Base-by-base conservation (phyloP, 179 eudicot genomes). In the Corrigiola litoralis region DNA sequence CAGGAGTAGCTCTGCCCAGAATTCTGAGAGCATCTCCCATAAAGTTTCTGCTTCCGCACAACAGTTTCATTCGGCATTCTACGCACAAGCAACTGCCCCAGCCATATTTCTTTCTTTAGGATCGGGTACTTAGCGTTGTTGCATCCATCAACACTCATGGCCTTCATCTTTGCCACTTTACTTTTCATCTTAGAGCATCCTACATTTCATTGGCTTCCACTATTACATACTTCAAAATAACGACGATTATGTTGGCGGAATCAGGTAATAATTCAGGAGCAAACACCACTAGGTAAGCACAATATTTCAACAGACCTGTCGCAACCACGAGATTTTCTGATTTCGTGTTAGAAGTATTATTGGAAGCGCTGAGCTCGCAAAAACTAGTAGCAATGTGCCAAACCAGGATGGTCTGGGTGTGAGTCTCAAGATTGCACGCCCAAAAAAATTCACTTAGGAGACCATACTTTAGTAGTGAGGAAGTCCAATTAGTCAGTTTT, bases 201-300 rank as follows among this genome's bases (percentile, higher is more conserved):
- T 44, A 64, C 37, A 63, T 10, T 0, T 17, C 24, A 28, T 58
- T 64, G 20, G 68, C 74, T 27, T 57, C 65, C n/a, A 3, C 1
- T 10, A 72, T 56, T 50, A 66, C 45, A 17, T 32, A 14, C 20
- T 72, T 51, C 31, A 40, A 49, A 27, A 58, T 24, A 1, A 25
- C 28, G 47, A 27, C 33, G 8, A 67, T 6, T 4, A 20, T 27
- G 33, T 66, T 9, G 4, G 6, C 63, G 13, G 48, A 66, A 66
- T 72, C 71, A 29, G 75, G 75, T 20, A 72, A 23, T n/a, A 72
- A 25, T 25, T 46, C 55, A 4, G 65, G 75, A 11, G 50, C 66
- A 28, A 72, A 49, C 33, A 60, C 75, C 32, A 72, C 75, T 32
- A 72, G 57, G 54, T 72, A 72, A 41, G 75, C 70, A 50, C 70